Evolutionary conservation across 2,329 filamentous ascomycete species (phyloP), one percentile per base, ranked within the genome.

Genomic region (Fusarium tricinctum): DNA sequence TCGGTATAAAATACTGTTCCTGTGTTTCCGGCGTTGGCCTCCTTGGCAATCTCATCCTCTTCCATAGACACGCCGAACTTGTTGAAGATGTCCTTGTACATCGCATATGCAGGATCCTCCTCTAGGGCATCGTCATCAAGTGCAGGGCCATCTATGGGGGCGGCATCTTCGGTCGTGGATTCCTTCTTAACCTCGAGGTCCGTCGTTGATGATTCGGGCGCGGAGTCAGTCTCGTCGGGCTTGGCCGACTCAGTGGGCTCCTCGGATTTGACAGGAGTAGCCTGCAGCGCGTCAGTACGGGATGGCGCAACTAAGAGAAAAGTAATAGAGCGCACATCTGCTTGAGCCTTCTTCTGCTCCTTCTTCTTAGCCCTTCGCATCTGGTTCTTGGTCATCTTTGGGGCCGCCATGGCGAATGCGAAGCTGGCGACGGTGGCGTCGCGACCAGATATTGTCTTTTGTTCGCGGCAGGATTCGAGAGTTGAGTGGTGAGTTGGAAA

Each of bases 341-440:
- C 82, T 52, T 86, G 81, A 71, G 88, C 81, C 75, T 89, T 89
- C 83, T 97, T 97, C 77, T 93, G 89, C 74, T 93, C 92, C 89
- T 97, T 97, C 88, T 96, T 97, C 85, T 95, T 94, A 48, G 93
- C 92, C 79, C 95, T 90, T 79, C 94, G 89, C 84, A 94, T 91
- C 81, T 97, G 93, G 81, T 97, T 97, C 85, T 97, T 98, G 78
- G 91, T 94, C 84, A 91, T 89, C 83, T 95, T 97, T 71, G 85
- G 80, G 70, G 83, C 79, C 75, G 87, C 88, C 88, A 90, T 91
- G 76, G 79, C 83, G 75, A 72, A 71, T 52, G 52, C 15, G 69
- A 59, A 60, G 42, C 62, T 56, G 68, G 71, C 69, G 75, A 72
- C 65, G 54, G 62, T 62, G 73, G 65, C 61, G 58, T 71, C 69